A percentile compares a stretch with the other conserved stretches of the same genome.
These are phyloP conservation scores for Ceratocystis destructans DNA, from an alignment of 2,329 filamentous ascomycete species.

Conservation along the genomic window DNA sequence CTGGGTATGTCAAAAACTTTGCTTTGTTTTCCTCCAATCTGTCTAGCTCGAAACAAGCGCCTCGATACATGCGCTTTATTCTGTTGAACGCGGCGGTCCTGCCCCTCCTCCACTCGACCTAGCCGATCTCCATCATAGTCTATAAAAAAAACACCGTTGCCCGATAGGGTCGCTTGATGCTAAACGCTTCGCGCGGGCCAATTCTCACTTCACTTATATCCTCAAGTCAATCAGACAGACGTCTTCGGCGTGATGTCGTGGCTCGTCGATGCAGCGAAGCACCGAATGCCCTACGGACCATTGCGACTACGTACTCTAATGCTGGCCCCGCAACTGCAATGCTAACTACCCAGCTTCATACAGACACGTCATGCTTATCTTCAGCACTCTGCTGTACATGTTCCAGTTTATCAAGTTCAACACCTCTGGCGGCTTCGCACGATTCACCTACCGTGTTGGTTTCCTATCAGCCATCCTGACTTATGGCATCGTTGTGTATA, in stretches of 20 bases:
- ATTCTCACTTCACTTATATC: neutral
- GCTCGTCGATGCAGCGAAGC: neutral
- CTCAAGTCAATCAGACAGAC: neutral
- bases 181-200: too few species aligned
- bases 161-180: neutral
- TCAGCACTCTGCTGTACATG: conserved; percentile 68
- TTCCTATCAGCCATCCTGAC: conserved; percentile 83
- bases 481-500: conserved; percentile 98
- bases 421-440: conserved; percentile 62
- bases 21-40: neutral
- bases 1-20: conserved; percentile 41
- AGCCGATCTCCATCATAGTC: neutral
- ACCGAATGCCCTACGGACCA: neutral
- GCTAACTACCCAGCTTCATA: neutral
- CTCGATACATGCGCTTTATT: neutral
- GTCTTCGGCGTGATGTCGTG: neutral
- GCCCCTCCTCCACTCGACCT: conserved; percentile 6
- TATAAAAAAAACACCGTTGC: neutral
- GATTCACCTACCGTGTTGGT: conserved; percentile 75
- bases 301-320: neutral
- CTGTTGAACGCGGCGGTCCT: neutral
- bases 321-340: neutral
- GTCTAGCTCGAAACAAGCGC: neutral
- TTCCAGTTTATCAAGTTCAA: conserved; percentile 84
- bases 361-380: conserved; percentile 75